Conservation (phyloP, 202 grass and related monocot species). For the Elaeis oleifera region DNA sequence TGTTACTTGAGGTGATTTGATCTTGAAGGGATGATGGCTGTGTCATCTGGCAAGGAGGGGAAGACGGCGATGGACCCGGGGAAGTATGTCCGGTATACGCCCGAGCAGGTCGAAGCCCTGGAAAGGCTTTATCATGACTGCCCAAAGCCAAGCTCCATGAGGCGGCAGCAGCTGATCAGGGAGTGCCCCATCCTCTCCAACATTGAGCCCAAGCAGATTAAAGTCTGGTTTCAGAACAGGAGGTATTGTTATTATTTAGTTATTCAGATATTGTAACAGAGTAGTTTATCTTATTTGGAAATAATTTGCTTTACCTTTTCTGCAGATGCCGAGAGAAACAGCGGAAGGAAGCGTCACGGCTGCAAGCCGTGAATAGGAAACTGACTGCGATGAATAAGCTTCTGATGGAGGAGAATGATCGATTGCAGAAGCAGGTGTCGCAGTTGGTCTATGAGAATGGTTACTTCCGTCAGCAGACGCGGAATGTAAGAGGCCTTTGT, state of each 20-base stretch:
- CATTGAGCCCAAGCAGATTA: slow-evolving; percentile 76
- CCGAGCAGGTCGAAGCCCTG: slow-evolving; percentile 73
- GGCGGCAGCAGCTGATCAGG: slow-evolving; percentile 62
- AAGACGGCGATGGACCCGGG: slow-evolving; percentile 43
- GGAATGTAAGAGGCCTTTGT: slow-evolving; percentile 26
- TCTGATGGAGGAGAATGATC: slow-evolving; percentile 86
- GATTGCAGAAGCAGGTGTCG: slow-evolving; percentile 80
- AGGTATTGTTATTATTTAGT: slow-evolving; percentile 9
- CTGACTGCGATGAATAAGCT: slow-evolving; percentile 84
- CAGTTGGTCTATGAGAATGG: slow-evolving; percentile 64
- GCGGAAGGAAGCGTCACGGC: slow-evolving; percentile 53
- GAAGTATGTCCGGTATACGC: slow-evolving; percentile 76
- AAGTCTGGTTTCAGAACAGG: slow-evolving; percentile 85
- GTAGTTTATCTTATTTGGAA: not conserved
- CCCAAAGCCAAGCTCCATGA: slow-evolving; percentile 66
- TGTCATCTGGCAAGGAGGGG: slow-evolving; percentile 14
- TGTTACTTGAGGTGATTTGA: not conserved
- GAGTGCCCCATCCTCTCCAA: slow-evolving; percentile 55
- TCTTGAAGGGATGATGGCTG: slow-evolving; percentile 18
- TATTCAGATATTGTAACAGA: not conserved
- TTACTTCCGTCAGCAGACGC: slow-evolving; percentile 59
- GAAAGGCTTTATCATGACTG: slow-evolving; percentile 75
- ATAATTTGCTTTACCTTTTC: not conserved
- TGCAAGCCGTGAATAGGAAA: slow-evolving; percentile 68
- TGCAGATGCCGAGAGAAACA: slow-evolving; percentile 71